phyloP scores from a whole-genome alignment of 129 eudicot genomes.

The Pseudognaphalium luteoalbum region DNA sequence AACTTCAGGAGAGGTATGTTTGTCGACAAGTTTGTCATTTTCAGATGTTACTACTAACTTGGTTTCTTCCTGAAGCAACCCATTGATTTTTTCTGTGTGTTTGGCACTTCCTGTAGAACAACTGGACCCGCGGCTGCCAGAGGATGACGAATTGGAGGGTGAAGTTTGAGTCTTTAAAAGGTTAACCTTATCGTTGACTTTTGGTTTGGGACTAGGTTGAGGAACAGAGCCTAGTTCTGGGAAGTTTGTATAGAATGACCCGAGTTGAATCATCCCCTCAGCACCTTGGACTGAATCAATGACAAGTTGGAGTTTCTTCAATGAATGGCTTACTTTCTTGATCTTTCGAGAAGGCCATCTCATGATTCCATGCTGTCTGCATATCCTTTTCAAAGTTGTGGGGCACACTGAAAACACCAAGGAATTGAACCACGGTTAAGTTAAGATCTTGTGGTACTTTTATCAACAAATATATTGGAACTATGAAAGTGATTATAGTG shows the following conservation, averaged over 20 bases:
- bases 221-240: conserved; percentile 38
- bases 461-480: conserved; percentile 15
- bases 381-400: conserved; percentile 67
- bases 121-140: conserved; percentile 47
- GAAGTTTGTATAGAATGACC: conserved; percentile 50
- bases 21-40: conserved; percentile 25
- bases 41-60: conserved; percentile 39
- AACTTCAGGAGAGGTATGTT: conserved; percentile 23
- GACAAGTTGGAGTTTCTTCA: conserved; percentile 62
- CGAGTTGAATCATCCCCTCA: conserved; percentile 52
- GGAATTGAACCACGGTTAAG: conserved; percentile 12
- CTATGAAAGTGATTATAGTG: conserved; percentile 9
- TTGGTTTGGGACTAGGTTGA: conserved; percentile 33
- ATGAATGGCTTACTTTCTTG: conserved; percentile 67
- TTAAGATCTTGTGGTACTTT: not conserved
- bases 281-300: conserved; percentile 76
- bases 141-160: conserved; percentile 47
- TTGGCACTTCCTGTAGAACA: conserved; percentile 9
- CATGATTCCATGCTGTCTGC: conserved; percentile 68
- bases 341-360: conserved; percentile 77
- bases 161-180: conserved; percentile 26
- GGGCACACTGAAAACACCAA: conserved; percentile 50
- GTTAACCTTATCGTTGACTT: conserved; percentile 35
- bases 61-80: conserved; percentile 35
- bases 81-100: conserved; percentile 11